Base-by-base conservation (phyloP, 2,329 filamentous ascomycete species). In the Fusarium redolens region DNA sequence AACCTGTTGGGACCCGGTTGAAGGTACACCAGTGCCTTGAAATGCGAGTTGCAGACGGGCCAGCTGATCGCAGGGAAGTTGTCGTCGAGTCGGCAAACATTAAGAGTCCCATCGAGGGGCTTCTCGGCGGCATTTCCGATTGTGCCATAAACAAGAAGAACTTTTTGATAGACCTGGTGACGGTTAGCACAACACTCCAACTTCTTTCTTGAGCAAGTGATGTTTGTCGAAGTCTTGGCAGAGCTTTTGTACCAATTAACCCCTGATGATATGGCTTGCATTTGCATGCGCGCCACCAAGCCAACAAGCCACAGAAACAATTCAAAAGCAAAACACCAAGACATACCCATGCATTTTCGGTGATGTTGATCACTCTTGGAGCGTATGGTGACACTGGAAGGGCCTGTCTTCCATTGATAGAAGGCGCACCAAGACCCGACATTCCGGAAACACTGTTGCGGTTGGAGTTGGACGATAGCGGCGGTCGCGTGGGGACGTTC, bases 1-100 rank as follows among this genome's bases (percentile, higher is more conserved):
- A 98, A 83, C 75, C 90, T 91, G 82, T 99, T 99, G 61, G 94
- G 93, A 1, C 96, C 96, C 8, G 96, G 95, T 72, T 93, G 90
- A n/a, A 99, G 89, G 81, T 97, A 94, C 14, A 98, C 88, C 35
- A 98, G 86, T 9, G 92, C 92, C 83, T 98, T 98, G 87, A 98
- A 98, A 81, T 95, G 91, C 6, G 93, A 97, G 71, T 94, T 92
- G 79, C 87, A 92, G 15, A 98, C 96, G 3, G 95, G 96, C 95
- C 96, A 98, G 74, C 87, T 88, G 17, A 91, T 93, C 1, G 93
- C 85, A 11, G 96, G 95, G 80, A 98, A 97, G 69, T 85, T 90
- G 80, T 97, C 94, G 81, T 97, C 93, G 75, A 95, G 89, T 78
- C 96, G 93, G 78, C 88, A 92, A 69, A 98, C 89, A 5, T 91